Evolutionary conservation across 2,329 filamentous ascomycete genomes (phyloP).

Genomic region (Penicillium sp.): DNA sequence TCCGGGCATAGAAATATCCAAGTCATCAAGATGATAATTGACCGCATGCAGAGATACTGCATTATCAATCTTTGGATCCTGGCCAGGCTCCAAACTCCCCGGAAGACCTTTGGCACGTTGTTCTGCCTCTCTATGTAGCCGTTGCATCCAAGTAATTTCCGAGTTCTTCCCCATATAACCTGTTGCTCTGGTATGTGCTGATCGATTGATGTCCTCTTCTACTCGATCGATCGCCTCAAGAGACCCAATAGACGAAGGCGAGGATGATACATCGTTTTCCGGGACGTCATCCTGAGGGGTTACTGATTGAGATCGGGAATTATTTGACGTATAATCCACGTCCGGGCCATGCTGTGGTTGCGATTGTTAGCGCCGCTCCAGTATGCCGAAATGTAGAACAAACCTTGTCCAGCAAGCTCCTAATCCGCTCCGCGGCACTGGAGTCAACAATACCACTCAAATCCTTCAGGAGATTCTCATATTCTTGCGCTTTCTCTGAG

Average conservation of each 20-base stretch:
- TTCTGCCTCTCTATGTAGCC: constrained; percentile 39
- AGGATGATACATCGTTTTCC: constrained; percentile 27
- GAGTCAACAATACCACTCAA: constrained; percentile 34
- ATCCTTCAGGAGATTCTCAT: constrained; percentile 40
- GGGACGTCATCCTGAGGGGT: constrained; percentile 30
- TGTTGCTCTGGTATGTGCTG: constrained; percentile 36
- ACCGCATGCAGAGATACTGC: constrained; percentile 34
- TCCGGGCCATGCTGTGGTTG: constrained; percentile 23
- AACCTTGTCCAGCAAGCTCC: constrained; percentile 38
- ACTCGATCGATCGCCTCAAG: constrained; percentile 47
- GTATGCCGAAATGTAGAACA: not conserved
- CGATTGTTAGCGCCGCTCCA: constrained; percentile 2
- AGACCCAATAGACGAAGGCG: constrained; percentile 40
- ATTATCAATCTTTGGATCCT: constrained; percentile 28
- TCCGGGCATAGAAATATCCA: constrained; percentile 40
- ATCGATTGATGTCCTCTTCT: constrained; percentile 44
- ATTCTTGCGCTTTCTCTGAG: constrained; percentile 33
- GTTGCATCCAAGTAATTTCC: constrained; percentile 47
- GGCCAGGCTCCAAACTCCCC: constrained; percentile 26
- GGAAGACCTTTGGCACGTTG: constrained; percentile 31
- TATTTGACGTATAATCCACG: constrained; percentile 22
- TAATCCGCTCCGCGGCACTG: constrained; percentile 36
- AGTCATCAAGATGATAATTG: constrained; percentile 46
- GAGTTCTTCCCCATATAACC: constrained; percentile 49
- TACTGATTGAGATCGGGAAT: constrained; percentile 28